Base-by-base conservation (phyloP, 208 protist genomes). In the Acanthamoeba sp. region DNA sequence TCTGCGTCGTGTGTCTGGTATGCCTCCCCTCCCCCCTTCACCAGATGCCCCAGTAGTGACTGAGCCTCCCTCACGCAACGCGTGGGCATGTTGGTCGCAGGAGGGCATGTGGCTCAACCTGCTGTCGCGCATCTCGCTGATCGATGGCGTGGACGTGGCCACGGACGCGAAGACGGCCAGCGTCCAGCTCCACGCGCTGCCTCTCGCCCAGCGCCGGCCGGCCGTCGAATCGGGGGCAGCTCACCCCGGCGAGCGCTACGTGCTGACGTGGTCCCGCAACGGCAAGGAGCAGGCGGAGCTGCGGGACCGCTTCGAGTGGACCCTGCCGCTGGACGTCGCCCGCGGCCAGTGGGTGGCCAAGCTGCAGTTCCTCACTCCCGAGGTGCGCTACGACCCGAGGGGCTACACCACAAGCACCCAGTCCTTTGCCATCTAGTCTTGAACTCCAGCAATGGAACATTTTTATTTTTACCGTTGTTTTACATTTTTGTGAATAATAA, bases 81-180 rank as follows among this genome's bases (percentile, higher is more conserved):
- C 20, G 9, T 66, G n/a, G n/a, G n/a, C n/a, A n/a, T n/a, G n/a
- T n/a, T 66, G n/a, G 14, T 34, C 24, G 10, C 24, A 88, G 80
- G 82, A 90, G 82, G 82, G 82, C 52, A 90, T 90, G 82, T 90
- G 82, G 82, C 48, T 90, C 34, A 34, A 90, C 34, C 52, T 90
- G 55, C 55, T 90, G 18, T 22, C 59, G 55, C 52, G 82, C 29
- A 69, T 90, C 52, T 90, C 82, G 55, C 55, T 90, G 20, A 90
- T 90, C 55, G 82, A 90, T 27, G 52, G 55, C n/a, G 24, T 90
- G 34, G 29, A 90, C 82, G 82, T 90, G 52, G 24, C 76, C 6
- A 57, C 27, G 3, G 34, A 38, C 52, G 34, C 16, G 18, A 40
- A 62, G 34, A 45, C 6, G 16, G 55, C 82, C 32, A 20, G 24